A percentile compares a stretch with the other conserved stretches of the same genome.
phyloP scores from a whole-genome alignment of 2,329 filamentous ascomycete genomes.

The Taxawa tesnikishii region DNA sequence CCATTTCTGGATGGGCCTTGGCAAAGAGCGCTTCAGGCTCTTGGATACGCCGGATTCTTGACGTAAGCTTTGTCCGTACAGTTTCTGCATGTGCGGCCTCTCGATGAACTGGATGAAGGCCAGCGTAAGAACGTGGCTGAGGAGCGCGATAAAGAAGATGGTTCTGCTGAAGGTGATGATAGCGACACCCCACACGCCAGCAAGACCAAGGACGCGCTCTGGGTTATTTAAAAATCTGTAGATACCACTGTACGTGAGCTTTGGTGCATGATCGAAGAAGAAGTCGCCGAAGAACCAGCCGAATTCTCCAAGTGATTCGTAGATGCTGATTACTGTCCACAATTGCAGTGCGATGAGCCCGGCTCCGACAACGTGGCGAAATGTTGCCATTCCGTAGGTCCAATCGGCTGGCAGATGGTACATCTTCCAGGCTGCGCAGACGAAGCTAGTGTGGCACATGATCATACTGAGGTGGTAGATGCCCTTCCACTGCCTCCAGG shows the following conservation, averaged over 20 bases:
- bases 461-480: constrained; percentile 87
- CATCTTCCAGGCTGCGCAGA: constrained; percentile 92
- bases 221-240: constrained; percentile 98
- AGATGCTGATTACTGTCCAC: constrained; percentile 88
- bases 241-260: constrained; percentile 91
- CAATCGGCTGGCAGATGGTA: constrained; percentile 79
- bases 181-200: constrained; percentile 89
- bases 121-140: constrained; percentile 75
- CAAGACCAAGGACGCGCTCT: constrained; percentile 83
- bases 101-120: constrained; percentile 88
- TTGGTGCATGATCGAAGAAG: constrained; percentile 82
- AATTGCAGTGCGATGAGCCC: constrained; percentile 75
- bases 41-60: constrained; percentile 84
- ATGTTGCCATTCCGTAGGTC: constrained; percentile 70
- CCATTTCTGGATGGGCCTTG: constrained; percentile 69
- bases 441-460: constrained; percentile 79
- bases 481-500: constrained; percentile 96
- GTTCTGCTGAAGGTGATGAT: constrained; percentile 83
- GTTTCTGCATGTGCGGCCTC: constrained; percentile 94
- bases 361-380: constrained; percentile 76
- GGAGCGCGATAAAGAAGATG: constrained; percentile 74
- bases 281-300: constrained; percentile 99
- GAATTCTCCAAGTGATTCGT: constrained; percentile 91
- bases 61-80: constrained; percentile 76
- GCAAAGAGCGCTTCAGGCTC: constrained; percentile 77